A percentile compares a stretch with the other conserved stretches of the same genome.
Conservation (phyloP, 441 rosid genomes). For the Mallotus repandus region DNA sequence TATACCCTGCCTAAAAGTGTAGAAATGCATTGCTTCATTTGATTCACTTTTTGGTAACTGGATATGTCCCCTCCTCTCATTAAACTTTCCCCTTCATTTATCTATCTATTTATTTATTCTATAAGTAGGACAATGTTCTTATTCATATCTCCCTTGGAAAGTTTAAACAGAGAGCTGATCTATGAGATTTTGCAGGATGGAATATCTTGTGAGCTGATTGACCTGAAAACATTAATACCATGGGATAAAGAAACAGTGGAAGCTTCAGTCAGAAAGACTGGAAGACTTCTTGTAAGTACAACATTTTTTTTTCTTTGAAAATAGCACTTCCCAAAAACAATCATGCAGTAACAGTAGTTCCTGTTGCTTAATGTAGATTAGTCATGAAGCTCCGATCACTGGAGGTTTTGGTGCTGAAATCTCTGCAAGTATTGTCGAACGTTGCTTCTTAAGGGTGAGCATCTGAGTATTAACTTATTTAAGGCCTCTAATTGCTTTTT, state of each 20-base stretch:
- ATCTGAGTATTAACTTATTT: conserved; percentile 4
- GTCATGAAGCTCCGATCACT: conserved; percentile 92
- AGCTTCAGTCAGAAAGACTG: conserved; percentile 82
- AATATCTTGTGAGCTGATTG: conserved; percentile 89
- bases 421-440: conserved; percentile 74
- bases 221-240: conserved; percentile 81
- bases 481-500: not conserved
- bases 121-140: not conserved
- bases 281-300: conserved; percentile 74
- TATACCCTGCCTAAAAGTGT: not conserved
- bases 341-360: conserved; percentile 1
- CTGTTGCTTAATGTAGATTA: conserved; percentile 53
- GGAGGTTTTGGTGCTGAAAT: conserved; percentile 99
- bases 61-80: not conserved
- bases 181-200: conserved; percentile 61
- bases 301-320: not conserved
- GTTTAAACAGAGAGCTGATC: not conserved
- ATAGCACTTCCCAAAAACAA: not conserved
- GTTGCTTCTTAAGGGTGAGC: conserved; percentile 79
- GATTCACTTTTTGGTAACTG: not conserved
- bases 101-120: not conserved
- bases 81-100: not conserved
- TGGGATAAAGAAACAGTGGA: conserved; percentile 96
- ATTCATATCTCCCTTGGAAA: not conserved
- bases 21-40: not conserved